phyloP scores from a whole-genome alignment of 768 basidiomycete species.

The Roridomyces roridus region DNA sequence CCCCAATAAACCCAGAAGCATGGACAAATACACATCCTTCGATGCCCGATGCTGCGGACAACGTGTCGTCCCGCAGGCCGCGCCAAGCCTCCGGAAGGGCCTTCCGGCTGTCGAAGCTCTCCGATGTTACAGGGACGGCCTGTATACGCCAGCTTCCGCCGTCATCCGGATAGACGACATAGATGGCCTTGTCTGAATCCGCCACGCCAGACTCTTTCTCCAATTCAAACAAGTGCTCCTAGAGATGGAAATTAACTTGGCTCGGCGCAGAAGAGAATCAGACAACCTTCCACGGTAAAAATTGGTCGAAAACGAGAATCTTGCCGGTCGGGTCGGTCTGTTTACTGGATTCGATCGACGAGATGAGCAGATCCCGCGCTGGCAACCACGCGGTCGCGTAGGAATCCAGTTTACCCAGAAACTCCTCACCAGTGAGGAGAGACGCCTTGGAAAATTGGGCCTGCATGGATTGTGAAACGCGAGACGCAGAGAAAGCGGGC shows the following conservation, averaged over 20 bases:
- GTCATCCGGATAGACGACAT: slow-evolving; percentile 92
- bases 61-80: slow-evolving; percentile 84
- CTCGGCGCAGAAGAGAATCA: not conserved
- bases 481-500: not conserved
- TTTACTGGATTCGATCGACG: slow-evolving; percentile 63
- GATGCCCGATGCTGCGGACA: slow-evolving; percentile 77
- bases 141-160: slow-evolving; percentile 87
- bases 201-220: slow-evolving; percentile 63
- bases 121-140: slow-evolving; percentile 82
- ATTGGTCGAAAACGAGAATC: slow-evolving; percentile 81
- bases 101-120: slow-evolving; percentile 91
- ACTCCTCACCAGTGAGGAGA: slow-evolving; percentile 82
- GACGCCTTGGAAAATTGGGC: slow-evolving; percentile 82
- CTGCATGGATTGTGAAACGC: slow-evolving; percentile 41
- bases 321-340: slow-evolving; percentile 73
- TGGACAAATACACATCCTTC: slow-evolving; percentile 91
- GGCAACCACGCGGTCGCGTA: slow-evolving; percentile 93
- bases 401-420: slow-evolving; percentile 78
- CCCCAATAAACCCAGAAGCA: slow-evolving; percentile 96
- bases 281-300: slow-evolving; percentile 86
- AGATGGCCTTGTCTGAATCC: slow-evolving; percentile 65
- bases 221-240: slow-evolving; percentile 89
- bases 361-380: slow-evolving; percentile 78
- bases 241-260: not conserved
- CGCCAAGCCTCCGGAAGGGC: slow-evolving; percentile 94